Conservation (phyloP, 768 basidiomycete species). For the Chalciporus piperatus region DNA sequence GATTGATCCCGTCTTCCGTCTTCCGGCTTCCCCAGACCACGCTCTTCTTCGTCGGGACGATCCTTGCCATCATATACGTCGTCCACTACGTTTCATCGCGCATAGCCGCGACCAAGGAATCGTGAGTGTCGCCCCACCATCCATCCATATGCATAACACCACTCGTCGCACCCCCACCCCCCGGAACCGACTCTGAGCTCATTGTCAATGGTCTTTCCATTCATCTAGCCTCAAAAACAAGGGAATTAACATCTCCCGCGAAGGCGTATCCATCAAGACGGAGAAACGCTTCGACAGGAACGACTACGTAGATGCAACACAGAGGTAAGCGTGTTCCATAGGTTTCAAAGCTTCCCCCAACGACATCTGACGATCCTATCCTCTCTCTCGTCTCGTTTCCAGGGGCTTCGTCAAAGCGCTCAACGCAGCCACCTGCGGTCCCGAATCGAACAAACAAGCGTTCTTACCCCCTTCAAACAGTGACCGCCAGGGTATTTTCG, state of each 20-base stretch:
- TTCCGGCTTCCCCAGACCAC: conserved; percentile 42
- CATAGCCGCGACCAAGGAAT: conserved; percentile 50
- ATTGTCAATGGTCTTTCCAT: no score
- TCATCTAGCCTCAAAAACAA: conserved; percentile 50
- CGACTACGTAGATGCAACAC: conserved; percentile 70
- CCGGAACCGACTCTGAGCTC: not conserved
- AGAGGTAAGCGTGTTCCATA: conserved; percentile 44
- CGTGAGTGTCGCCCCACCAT: conserved; percentile 37
- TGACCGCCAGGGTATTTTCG: not conserved
- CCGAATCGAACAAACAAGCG: conserved; percentile 7
- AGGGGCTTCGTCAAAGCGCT: conserved; percentile 57
- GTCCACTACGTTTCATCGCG: conserved; percentile 40
- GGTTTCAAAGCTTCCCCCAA: no score
- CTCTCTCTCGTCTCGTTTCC: not conserved
- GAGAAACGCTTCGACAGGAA: conserved; percentile 55
- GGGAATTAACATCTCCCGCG: conserved; percentile 56
- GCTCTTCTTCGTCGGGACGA: conserved; percentile 42
- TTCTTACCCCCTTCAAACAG: conserved; percentile 3
- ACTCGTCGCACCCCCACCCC: not conserved
- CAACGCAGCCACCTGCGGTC: conserved; percentile 40
- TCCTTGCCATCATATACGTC: conserved; percentile 42
- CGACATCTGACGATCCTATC: no score
- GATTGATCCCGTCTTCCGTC: not conserved
- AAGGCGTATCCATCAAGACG: conserved; percentile 67
- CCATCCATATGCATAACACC: not conserved